A percentile compares a stretch with the other conserved stretches of the same genome.
These are phyloP conservation scores for Boeremia exigua DNA, from an alignment of 2,329 filamentous ascomycete species.

Conservation along the genomic window DNA sequence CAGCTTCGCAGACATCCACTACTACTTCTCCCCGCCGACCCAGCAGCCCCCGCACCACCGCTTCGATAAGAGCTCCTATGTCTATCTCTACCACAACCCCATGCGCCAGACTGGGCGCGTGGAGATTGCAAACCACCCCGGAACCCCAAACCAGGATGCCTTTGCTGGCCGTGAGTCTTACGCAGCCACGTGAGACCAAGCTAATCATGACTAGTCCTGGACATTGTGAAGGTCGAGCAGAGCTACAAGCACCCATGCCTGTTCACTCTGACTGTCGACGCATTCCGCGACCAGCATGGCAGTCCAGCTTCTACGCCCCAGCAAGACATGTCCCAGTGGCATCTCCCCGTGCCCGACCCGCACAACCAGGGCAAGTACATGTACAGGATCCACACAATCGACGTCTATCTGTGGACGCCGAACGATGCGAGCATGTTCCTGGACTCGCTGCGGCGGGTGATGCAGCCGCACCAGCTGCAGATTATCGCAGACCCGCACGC, in stretches of 20 bases:
- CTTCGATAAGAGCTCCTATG: constrained; percentile 80
- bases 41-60: constrained; percentile 76
- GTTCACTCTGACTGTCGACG: constrained; percentile 70
- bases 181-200: too few species aligned
- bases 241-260: constrained; percentile 76
- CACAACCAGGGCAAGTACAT: constrained; percentile 78
- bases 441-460: constrained; percentile 69
- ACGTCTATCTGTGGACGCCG: constrained; percentile 81
- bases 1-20: constrained; percentile 80
- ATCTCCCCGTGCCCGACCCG: constrained; percentile 74
- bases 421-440: constrained; percentile 74
- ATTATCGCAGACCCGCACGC: constrained; percentile 47
- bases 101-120: constrained; percentile 70
- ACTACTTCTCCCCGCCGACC: constrained; percentile 74
- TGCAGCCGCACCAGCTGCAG: constrained; percentile 63
- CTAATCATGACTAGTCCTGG: constrained; percentile 72
- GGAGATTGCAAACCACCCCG: constrained; percentile 77
- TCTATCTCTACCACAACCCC: constrained; percentile 80
- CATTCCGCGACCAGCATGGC: constrained; percentile 38
- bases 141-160: constrained; percentile 78
- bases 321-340: constrained; percentile 68
- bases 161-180: constrained; percentile 73
- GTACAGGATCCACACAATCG: constrained; percentile 76
- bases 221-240: constrained; percentile 69
- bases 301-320: constrained; percentile 48